phyloP scores from a whole-genome alignment of 805 yeast genomes.

The Zygosaccharomyces pseudorouxii region DNA sequence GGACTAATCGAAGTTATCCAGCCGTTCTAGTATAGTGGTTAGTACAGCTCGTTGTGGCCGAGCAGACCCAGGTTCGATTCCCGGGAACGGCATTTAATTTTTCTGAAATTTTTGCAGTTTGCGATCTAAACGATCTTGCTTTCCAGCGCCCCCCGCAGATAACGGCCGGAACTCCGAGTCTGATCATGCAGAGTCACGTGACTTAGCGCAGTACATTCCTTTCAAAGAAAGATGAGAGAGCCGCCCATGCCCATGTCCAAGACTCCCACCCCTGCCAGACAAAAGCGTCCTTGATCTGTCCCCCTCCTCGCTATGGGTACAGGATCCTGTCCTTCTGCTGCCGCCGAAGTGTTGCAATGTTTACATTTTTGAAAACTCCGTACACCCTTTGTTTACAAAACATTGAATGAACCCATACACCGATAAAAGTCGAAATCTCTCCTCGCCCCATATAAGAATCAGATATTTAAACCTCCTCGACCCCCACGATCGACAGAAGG shows the following conservation, averaged over 20 bases:
- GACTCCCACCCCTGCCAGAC: no score
- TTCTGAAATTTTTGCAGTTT: not conserved
- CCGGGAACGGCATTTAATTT: constrained; percentile 35
- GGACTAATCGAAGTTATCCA: no score
- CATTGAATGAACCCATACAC: constrained; percentile 2
- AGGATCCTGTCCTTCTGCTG: not conserved
- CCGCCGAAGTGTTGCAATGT: not conserved
- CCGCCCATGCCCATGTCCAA: no score
- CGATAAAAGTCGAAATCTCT: not conserved
- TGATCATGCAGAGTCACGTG: no score
- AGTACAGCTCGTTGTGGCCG: constrained; percentile 42
- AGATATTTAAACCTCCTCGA: not conserved
- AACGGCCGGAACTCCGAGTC: no score
- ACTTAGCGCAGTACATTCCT: no score
- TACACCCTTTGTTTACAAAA: constrained; percentile 1
- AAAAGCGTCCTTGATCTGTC: no score
- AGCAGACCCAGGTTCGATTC: constrained; percentile 41
- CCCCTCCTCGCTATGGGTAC: no score
- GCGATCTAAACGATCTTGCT: no score
- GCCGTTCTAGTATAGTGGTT: constrained; percentile 42
- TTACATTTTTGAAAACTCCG: not conserved
- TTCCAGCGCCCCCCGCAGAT: no score
- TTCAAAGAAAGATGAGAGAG: no score
- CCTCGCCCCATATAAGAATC: constrained; percentile 1
- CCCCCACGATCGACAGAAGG: not conserved